Evolutionary conservation across 257 asterid genomes (phyloP).

Genomic region (Pogostemon cablin): DNA sequence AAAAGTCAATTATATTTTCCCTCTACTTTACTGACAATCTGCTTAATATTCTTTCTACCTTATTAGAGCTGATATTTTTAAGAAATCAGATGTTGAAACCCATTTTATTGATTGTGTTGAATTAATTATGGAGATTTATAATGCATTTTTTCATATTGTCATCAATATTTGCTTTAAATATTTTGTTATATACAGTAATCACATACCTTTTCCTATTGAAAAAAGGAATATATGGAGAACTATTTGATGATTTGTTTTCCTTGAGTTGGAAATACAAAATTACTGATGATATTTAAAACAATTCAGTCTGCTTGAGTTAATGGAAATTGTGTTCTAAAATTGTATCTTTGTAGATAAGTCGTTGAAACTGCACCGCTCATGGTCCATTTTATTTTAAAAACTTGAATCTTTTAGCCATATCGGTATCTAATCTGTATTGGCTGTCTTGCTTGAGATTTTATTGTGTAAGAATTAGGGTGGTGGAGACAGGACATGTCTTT

Average conservation of each 20-base stretch:
- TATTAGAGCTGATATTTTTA: too few relatives aligned
- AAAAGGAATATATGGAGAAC: background rate
- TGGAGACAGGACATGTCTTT: slow-evolving; percentile 18
- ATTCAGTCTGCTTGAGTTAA: slow-evolving; percentile 1
- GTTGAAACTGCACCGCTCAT: background rate
- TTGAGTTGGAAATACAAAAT: background rate
- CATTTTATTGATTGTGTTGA: too few relatives aligned
- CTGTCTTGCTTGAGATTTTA: too few relatives aligned
- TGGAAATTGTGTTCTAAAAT: slow-evolving; percentile 11
- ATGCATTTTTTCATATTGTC: too few relatives aligned
- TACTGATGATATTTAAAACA: slow-evolving; percentile 3
- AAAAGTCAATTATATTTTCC: too few relatives aligned
- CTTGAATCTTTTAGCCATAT: background rate
- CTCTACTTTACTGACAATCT: too few relatives aligned
- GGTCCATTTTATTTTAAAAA: background rate
- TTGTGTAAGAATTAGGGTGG: background rate
- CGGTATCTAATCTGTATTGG: background rate
- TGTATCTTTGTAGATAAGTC: slow-evolving; percentile 7
- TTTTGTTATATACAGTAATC: too few relatives aligned
- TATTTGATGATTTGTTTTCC: background rate
- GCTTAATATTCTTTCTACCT: too few relatives aligned
- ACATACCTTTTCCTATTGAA: background rate
- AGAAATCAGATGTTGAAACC: too few relatives aligned
- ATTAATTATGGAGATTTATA: too few relatives aligned
- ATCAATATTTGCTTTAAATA: too few relatives aligned